Evolutionary conservation across 2,329 filamentous ascomycete genomes (phyloP).

Genomic region (Pestalotiopsis sp.): DNA sequence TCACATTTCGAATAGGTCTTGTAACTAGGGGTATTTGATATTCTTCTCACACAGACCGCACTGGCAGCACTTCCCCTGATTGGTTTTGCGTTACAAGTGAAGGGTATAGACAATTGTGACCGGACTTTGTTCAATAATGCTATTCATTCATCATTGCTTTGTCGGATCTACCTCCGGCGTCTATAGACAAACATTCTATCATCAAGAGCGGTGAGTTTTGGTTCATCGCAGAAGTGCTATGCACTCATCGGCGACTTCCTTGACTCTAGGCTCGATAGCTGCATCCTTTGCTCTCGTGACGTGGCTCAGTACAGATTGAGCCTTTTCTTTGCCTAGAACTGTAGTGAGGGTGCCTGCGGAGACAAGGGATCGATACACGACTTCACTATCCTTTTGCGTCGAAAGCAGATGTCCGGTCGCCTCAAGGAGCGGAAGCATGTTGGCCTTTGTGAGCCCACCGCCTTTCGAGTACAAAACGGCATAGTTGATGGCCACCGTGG

Average conservation of each 20-base stretch:
- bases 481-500: conserved; percentile 83
- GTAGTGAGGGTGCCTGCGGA: conserved; percentile 77
- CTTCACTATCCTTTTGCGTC: conserved; percentile 74
- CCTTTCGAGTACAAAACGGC: conserved; percentile 65
- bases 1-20: too few relatives aligned
- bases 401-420: conserved; percentile 64
- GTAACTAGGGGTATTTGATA: too few relatives aligned
- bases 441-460: conserved; percentile 33
- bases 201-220: background rate
- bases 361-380: conserved; percentile 78
- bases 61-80: too few relatives aligned
- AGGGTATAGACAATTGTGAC: too few relatives aligned
- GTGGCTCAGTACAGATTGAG: conserved; percentile 42
- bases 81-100: too few relatives aligned
- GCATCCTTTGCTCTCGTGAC: conserved; percentile 44
- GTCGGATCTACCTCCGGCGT: too few relatives aligned
- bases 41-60: too few relatives aligned
- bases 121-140: background rate
- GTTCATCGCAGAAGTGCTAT: conserved; percentile 33
- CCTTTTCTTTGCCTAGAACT: conserved; percentile 50
- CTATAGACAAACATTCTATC: too few relatives aligned
- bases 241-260: conserved; percentile 47
- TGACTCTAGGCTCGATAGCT: conserved; percentile 47
- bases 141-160: background rate
- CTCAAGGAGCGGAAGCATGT: conserved; percentile 55